A percentile compares a stretch with the other conserved stretches of the same genome.
Evolutionary conservation across 2,329 filamentous ascomycete genomes (phyloP).

Genomic region (Calonectria pseudoreteaudii): DNA sequence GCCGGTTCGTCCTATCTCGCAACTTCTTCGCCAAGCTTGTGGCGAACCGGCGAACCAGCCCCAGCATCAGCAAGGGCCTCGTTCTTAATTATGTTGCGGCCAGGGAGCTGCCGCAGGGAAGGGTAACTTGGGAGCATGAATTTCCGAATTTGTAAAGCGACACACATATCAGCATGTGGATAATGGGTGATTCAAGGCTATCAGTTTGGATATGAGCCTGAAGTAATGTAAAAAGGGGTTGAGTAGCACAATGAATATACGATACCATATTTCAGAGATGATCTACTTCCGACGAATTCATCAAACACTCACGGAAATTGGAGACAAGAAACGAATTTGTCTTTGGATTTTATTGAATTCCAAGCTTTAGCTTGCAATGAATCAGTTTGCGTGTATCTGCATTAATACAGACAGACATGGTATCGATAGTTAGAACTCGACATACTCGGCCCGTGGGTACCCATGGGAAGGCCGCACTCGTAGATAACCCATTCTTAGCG

Average conservation of each 20-base stretch:
- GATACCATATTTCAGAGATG: background rate
- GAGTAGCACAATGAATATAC: background rate
- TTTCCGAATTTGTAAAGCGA: background rate
- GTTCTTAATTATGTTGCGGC: constrained; percentile 36
- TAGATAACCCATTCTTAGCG: no score
- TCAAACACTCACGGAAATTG: background rate
- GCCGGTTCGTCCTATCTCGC: constrained; percentile 33
- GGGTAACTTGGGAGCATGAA: constrained; percentile 15
- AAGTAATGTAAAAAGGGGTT: background rate
- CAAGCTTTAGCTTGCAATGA: no score
- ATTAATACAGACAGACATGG: no score
- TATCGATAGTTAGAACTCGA: no score
- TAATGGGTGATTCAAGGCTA: background rate
- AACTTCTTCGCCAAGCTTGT: constrained; percentile 23
- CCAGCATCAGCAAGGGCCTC: constrained; percentile 18
- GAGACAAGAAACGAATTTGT: background rate
- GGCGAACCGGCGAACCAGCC: constrained; percentile 19
- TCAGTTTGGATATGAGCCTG: background rate
- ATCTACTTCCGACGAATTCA: background rate
- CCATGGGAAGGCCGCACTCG: no score
- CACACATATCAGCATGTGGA: no score
- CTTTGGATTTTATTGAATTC: background rate
- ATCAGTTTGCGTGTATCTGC: no score
- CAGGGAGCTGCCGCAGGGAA: constrained; percentile 12
- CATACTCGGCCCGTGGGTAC: no score